Evolutionary conservation across 2,329 filamentous ascomycete species (phyloP).

Genomic region (Rachicladosporium sp.): DNA sequence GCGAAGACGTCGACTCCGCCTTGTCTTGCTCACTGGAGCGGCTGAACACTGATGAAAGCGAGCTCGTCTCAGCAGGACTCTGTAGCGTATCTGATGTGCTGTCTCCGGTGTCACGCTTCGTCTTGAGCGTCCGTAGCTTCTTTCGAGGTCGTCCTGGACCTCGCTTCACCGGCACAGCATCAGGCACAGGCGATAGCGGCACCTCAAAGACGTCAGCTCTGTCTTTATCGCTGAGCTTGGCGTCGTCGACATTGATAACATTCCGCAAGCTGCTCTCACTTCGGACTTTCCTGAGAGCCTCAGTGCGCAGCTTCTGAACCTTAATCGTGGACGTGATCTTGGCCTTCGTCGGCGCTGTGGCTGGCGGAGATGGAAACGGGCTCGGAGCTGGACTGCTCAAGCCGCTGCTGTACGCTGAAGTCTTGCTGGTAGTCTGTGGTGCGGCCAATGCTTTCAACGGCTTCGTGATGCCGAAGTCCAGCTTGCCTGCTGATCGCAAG

Average conservation of each 20-base stretch:
- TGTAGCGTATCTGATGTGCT: not conserved
- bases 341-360: too few relatives aligned
- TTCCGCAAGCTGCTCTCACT: slow-evolving; percentile 16
- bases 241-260: slow-evolving; percentile 15
- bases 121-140: slow-evolving; percentile 1
- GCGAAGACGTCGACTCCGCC: slow-evolving; percentile 2
- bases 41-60: slow-evolving; percentile 5
- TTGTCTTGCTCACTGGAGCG: slow-evolving; percentile 1
- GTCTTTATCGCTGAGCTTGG: slow-evolving; percentile 6
- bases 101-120: too few relatives aligned
- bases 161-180: slow-evolving; percentile 8
- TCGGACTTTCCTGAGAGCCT: slow-evolving; percentile 15
- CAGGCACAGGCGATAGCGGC: slow-evolving; percentile 12
- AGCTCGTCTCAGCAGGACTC: slow-evolving; percentile 4
- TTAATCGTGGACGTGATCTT: too few relatives aligned
- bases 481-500: too few relatives aligned
- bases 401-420: too few relatives aligned
- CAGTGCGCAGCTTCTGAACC: too few relatives aligned
- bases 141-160: slow-evolving; percentile 14
- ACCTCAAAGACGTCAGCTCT: slow-evolving; percentile 9
- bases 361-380: too few relatives aligned
- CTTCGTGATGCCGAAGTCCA: too few relatives aligned
- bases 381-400: too few relatives aligned
- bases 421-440: too few relatives aligned
- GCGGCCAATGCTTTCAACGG: too few relatives aligned